Base-by-base conservation (phyloP, 495 filamentous ascomycete genomes). In the Lasiosphaeria hispida region DNA sequence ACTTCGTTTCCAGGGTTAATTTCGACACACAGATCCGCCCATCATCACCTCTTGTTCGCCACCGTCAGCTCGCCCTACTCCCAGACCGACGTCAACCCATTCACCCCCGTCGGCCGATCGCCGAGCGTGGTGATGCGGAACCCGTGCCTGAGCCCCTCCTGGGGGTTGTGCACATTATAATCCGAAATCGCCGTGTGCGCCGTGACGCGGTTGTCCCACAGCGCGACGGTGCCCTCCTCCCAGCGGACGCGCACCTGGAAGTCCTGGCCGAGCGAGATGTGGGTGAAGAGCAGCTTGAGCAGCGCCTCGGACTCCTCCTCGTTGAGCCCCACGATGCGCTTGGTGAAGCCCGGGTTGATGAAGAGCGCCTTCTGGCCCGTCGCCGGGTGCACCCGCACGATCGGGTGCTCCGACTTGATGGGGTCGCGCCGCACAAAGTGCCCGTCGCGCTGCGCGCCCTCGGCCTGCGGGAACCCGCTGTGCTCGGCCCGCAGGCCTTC, bases 331-430 rank as follows among this genome's bases (percentile, higher is more conserved):
- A 88, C 75, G 55, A 92, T 89, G 48, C 83, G 80, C 62, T 85
- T 91, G 52, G 90, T 87, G 69, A 92, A 94, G 33, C 89, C 89
- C 4, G 87, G 87, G 67, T 91, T 91, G 65, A 90, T 76, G 66
- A 89, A 94, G 7, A 94, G 76, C 17, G 87, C 86, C 68, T 91
- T 92, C 77, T 88, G 84, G 35, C 88, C 88, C 0, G 89, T 91
- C 1, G 86, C 88, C 55, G 88, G 89, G 58, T 94, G 83, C 11
- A 88, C 79, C 3, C 88, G 77, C 42, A 92, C 80, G 5, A 92
- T 75, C 8, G 89, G 89, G 57, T 93, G 89, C 48, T 86, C 75
- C 0, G 82, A 84, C 42, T 72, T 80, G 38, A 90, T 76, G 1
- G 86, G 82, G 17, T 87, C 86, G 3, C 88, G 81, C 5, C 89